Conservation (phyloP, 2,329 filamentous ascomycete genomes). For the Venturia nashicola region DNA sequence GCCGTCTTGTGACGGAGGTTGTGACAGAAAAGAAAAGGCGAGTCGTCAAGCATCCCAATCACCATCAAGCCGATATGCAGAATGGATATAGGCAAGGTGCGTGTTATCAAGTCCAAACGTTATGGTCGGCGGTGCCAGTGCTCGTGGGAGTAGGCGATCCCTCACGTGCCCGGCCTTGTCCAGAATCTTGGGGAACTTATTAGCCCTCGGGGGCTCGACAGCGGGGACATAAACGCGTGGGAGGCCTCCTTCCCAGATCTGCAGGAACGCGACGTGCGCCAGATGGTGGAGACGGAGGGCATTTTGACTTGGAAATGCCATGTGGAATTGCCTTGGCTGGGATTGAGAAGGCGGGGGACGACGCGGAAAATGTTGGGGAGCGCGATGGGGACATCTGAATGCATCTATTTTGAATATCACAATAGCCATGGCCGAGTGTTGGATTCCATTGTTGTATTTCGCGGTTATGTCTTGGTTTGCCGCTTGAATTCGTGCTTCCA, state of each 20-base stretch:
- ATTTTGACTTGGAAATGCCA: neutral
- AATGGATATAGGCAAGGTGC: neutral
- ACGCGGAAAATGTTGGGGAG: neutral
- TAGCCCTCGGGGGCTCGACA: neutral
- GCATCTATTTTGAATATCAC: neutral
- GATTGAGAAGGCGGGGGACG: neutral
- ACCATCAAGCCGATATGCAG: neutral
- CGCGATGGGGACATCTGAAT: too few relatives aligned
- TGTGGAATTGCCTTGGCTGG: neutral
- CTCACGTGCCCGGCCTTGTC: neutral
- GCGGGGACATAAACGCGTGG: neutral
- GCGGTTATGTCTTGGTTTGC: neutral
- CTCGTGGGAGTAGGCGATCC: neutral
- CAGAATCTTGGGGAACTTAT: neutral
- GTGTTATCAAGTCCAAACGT: neutral
- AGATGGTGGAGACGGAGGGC: neutral
- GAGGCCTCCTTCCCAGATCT: slow-evolving; percentile 1
- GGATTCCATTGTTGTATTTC: neutral
- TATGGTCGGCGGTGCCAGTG: neutral
- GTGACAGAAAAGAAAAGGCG: neutral
- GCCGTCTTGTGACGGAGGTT: neutral
- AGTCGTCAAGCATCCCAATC: neutral
- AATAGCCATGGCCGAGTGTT: neutral
- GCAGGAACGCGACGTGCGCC: slow-evolving; percentile 1
- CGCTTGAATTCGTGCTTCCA: neutral